These are phyloP conservation scores for Pulveroboletus sp. DNA, from an alignment of 768 basidiomycete species.

Conservation along the genomic window DNA sequence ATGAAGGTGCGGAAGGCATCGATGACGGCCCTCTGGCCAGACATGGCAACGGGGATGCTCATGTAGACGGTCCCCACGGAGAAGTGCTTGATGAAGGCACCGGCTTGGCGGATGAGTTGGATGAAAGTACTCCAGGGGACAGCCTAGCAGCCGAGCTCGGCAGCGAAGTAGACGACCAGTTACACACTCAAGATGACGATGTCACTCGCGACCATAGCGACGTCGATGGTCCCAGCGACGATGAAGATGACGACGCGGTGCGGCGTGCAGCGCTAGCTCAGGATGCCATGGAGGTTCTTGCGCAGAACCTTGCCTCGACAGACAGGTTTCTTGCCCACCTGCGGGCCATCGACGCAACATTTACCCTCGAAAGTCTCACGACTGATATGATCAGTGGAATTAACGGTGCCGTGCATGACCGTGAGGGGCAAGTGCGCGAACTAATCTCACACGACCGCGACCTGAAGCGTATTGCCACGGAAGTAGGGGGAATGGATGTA, in stretches of 20 bases:
- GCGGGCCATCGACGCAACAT: constrained; percentile 55
- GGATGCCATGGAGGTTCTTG: constrained; percentile 70
- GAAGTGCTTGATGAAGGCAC: constrained; percentile 22
- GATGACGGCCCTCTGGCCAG: constrained; percentile 35
- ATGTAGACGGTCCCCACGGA: constrained; percentile 31
- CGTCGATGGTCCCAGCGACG: constrained; percentile 16
- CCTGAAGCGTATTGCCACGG: constrained; percentile 69
- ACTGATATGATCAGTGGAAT: constrained; percentile 73
- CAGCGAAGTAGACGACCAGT: constrained; percentile 17
- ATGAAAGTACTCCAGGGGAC: constrained; percentile 14
- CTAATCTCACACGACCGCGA: constrained; percentile 75
- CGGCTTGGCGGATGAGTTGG: constrained; percentile 44
- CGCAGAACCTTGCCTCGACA: constrained; percentile 70
- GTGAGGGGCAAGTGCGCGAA: constrained; percentile 78
- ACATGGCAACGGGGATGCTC: constrained; percentile 24
- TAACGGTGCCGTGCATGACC: constrained; percentile 68
- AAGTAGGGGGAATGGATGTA: constrained; percentile 72
- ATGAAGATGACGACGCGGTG: constrained; percentile 26
- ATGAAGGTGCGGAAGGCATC: constrained; percentile 80
- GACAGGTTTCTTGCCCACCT: constrained; percentile 73
- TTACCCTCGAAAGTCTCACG: constrained; percentile 60
- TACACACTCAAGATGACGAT: constrained; percentile 9
- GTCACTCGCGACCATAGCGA: constrained; percentile 11
- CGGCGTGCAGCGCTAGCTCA: constrained; percentile 26
- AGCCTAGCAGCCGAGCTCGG: constrained; percentile 25